Percentiles rank a stretch among this genome's conserved stretches.
These are phyloP conservation scores for Hondaea fermentalgiana DNA, from an alignment of 108 stramenopile species.

Conservation along the genomic window DNA sequence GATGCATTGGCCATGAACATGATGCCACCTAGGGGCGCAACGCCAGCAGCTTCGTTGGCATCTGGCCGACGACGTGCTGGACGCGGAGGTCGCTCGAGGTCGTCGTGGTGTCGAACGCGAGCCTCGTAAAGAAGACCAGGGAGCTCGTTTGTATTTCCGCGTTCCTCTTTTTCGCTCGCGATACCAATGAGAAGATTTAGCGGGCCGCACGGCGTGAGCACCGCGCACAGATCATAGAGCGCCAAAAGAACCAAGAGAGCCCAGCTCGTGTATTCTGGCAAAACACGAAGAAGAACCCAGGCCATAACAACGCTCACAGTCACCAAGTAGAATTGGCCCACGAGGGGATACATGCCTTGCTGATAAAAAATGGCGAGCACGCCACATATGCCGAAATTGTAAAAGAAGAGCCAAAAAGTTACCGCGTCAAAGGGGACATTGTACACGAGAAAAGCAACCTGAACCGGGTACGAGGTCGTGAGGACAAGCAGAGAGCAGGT, in stretches of 20 bases:
- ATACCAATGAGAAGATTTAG: slow-evolving; percentile 72
- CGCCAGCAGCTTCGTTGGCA: background rate
- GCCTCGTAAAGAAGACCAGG: slow-evolving; percentile 96
- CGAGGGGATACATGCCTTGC: slow-evolving; percentile 66
- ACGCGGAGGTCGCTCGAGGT: slow-evolving; percentile 19
- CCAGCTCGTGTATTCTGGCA: slow-evolving; percentile 92
- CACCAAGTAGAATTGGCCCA: slow-evolving; percentile 82
- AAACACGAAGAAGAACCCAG: slow-evolving; percentile 74
- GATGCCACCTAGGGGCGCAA: background rate
- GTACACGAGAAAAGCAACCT: slow-evolving; percentile 64
- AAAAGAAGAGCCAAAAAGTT: slow-evolving; percentile 70
- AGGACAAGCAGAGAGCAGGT: slow-evolving; percentile 63
- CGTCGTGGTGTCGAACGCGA: slow-evolving; percentile 15
- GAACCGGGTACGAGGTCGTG: slow-evolving; percentile 22
- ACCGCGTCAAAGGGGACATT: slow-evolving; percentile 61
- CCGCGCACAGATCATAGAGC: slow-evolving; percentile 77
- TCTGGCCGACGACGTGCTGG: background rate
- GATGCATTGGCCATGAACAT: background rate
- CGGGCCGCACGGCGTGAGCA: slow-evolving; percentile 89
- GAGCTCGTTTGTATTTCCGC: slow-evolving; percentile 32
- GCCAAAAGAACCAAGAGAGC: slow-evolving; percentile 80
- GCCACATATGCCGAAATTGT: slow-evolving; percentile 85
- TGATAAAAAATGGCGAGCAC: slow-evolving; percentile 78
- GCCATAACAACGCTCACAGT: slow-evolving; percentile 77
- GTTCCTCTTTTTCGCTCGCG: slow-evolving; percentile 68